Evolutionary conservation across 306 rosid genomes (phyloP), one percentile per base, ranked within the genome.

Genomic region (Fragaria vesca): DNA sequence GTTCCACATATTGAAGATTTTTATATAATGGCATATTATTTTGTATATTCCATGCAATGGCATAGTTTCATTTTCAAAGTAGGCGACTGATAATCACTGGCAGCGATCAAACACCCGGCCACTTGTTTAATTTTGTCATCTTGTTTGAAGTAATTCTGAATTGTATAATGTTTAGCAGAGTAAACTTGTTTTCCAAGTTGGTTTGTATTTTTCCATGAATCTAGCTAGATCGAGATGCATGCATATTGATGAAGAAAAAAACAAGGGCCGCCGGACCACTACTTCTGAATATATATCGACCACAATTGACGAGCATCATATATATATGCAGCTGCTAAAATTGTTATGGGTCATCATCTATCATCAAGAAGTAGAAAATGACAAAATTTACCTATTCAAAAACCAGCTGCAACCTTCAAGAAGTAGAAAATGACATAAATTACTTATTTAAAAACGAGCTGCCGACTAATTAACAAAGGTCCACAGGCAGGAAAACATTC

Each of bases 231-330:
- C 18, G 69, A 12, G 21, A 30, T 62, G 68, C 16, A 58, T 62
- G 67, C 45, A 65, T 7, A 65, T 34, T 65, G 69, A 65, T 17
- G 69, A 65, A 34, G 69, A 65, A 65, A 16, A 34, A 65, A 18
- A 34, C 69, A 32, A 65, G 26, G 46, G 21, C 69, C 5, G 69
- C 61, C 61, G 28, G 26, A n/a, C 43, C 69, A 65, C 69, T 17
- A 65, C 1, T 34, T 65, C 17, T 15, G 43, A 65, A 4, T 5
- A 11, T 1, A 55, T n/a, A 55, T 26, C 20, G 12, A 60, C 38
- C 38, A 60, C 8, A 28, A 12, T 24, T 13, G 62, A 57, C 26
- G 60, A 54, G 10, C 20, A 52, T 0, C 58, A 52, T 38, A 6
- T 6, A 38, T 38, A 6, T 38, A 38, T 17, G 61, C 12, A 7